Evolutionary conservation across 352 stramenopile genomes (phyloP).

Genomic region (Pythium volutum): DNA sequence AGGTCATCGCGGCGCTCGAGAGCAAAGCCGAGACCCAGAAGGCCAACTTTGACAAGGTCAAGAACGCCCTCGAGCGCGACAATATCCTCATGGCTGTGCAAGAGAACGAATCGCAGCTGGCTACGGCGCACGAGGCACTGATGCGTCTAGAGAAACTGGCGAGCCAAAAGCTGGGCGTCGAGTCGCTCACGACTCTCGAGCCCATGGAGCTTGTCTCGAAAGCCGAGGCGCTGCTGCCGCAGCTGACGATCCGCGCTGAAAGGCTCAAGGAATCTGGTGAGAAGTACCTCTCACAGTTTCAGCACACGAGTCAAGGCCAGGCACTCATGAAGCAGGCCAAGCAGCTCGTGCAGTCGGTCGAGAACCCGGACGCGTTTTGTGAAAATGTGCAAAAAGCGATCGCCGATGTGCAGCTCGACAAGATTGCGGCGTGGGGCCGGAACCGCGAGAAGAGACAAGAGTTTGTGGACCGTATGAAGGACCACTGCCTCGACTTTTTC

Average conservation of each 20-base stretch:
- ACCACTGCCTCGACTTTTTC: slow-evolving; percentile 85
- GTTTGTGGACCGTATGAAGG: slow-evolving; percentile 77
- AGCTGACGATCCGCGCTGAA: slow-evolving; percentile 48
- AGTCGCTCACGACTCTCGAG: slow-evolving; percentile 53
- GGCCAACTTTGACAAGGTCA: slow-evolving; percentile 37
- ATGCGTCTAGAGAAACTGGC: slow-evolving; percentile 52
- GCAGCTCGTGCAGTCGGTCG: slow-evolving; percentile 63
- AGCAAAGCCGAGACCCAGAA: slow-evolving; percentile 44
- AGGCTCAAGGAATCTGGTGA: slow-evolving; percentile 61
- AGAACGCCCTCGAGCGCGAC: slow-evolving; percentile 36
- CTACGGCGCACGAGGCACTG: slow-evolving; percentile 56
- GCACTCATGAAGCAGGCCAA: slow-evolving; percentile 67
- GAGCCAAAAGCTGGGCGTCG: slow-evolving; percentile 56
- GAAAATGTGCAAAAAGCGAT: slow-evolving; percentile 72
- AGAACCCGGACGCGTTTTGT: slow-evolving; percentile 71
- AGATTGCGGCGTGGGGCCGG: slow-evolving; percentile 62
- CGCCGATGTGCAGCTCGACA: slow-evolving; percentile 62
- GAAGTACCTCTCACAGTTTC: slow-evolving; percentile 65
- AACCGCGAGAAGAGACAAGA: slow-evolving; percentile 69
- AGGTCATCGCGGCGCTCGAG: slow-evolving; percentile 65
- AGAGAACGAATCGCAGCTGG: slow-evolving; percentile 51
- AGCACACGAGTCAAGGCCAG: slow-evolving; percentile 67
- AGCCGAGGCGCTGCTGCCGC: slow-evolving; percentile 62
- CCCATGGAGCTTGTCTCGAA: slow-evolving; percentile 53
- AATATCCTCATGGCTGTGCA: slow-evolving; percentile 51